Evolutionary conservation across 306 rosid species (phyloP).

Genomic region (Castanea sativa): DNA sequence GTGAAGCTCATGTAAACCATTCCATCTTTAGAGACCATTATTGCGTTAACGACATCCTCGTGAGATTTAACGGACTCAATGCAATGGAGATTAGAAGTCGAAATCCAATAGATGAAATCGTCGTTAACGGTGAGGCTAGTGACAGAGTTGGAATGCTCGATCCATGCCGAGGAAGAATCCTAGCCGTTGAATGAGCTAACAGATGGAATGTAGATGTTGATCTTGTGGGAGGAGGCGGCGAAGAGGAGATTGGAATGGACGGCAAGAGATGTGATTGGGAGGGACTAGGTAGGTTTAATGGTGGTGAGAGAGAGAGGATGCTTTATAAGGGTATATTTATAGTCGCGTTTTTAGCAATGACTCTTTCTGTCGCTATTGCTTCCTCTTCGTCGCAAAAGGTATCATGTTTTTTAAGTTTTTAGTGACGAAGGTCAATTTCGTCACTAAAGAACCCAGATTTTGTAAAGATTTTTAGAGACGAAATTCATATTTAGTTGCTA

Average conservation of each 20-base stretch:
- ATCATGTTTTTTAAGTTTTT: too few relatives aligned
- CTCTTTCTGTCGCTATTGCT: too few relatives aligned
- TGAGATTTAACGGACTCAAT: constrained; percentile 69
- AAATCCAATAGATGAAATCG: constrained; percentile 70
- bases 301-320: too few relatives aligned
- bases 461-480: too few relatives aligned
- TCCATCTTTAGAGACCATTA: constrained; percentile 66
- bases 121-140: constrained; percentile 52
- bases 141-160: constrained; percentile 81
- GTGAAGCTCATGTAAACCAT: constrained; percentile 82
- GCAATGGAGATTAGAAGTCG: constrained; percentile 64
- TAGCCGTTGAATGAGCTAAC: constrained; percentile 38
- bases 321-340: too few relatives aligned
- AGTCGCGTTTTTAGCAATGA: too few relatives aligned
- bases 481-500: too few relatives aligned
- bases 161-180: constrained; percentile 60
- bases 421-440: too few relatives aligned
- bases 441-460: too few relatives aligned
- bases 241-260: constrained; percentile 51
- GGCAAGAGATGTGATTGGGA: constrained; percentile 65
- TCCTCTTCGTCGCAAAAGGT: too few relatives aligned
- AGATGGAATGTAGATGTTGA: constrained; percentile 57
- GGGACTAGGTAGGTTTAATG: constrained; percentile 34
- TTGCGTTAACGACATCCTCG: constrained; percentile 92
- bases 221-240: constrained; percentile 55